Conservation (phyloP, 176 grass and related monocot species). For the Zoysia japonica region DNA sequence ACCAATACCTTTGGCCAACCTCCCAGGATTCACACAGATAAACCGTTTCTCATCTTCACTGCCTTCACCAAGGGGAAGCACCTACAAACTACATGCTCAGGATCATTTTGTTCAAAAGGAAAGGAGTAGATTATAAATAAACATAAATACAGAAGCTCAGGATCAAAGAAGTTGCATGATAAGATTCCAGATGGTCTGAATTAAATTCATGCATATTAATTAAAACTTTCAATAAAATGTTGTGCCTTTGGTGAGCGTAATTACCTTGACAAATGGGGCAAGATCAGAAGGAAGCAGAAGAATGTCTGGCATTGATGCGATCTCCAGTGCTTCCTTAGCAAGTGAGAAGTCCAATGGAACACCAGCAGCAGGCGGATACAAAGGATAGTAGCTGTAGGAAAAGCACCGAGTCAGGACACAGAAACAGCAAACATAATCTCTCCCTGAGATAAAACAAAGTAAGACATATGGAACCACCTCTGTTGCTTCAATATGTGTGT, state of each 20-base stretch:
- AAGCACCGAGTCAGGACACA: slow-evolving; percentile 15
- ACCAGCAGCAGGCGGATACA: slow-evolving; percentile 71
- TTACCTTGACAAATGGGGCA: slow-evolving; percentile 92
- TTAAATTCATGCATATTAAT: slow-evolving; percentile 12
- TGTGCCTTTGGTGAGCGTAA: background rate
- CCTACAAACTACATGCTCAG: slow-evolving; percentile 44
- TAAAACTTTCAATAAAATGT: slow-evolving; percentile 12
- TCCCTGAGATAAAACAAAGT: background rate
- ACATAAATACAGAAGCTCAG: background rate
- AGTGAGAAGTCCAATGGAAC: slow-evolving; percentile 86
- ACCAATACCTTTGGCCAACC: slow-evolving; percentile 85
- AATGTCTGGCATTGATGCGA: slow-evolving; percentile 68
- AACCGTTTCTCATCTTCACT: slow-evolving; percentile 39
- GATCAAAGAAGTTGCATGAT: background rate
- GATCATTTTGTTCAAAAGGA: slow-evolving; percentile 30
- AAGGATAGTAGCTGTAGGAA: slow-evolving; percentile 78
- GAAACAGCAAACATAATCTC: slow-evolving; percentile 17
- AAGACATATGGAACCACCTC: slow-evolving; percentile 50
- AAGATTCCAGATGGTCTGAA: background rate
- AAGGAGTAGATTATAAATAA: slow-evolving; percentile 15
- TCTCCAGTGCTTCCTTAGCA: slow-evolving; percentile 70
- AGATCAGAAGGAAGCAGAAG: slow-evolving; percentile 92
- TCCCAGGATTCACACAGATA: slow-evolving; percentile 87
- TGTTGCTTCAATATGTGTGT: slow-evolving; percentile 81
- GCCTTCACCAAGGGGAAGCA: slow-evolving; percentile 54